A percentile compares a stretch with the other conserved stretches of the same genome.
Conservation (phyloP, 495 filamentous ascomycete species). For the Margaritispora aquatica region DNA sequence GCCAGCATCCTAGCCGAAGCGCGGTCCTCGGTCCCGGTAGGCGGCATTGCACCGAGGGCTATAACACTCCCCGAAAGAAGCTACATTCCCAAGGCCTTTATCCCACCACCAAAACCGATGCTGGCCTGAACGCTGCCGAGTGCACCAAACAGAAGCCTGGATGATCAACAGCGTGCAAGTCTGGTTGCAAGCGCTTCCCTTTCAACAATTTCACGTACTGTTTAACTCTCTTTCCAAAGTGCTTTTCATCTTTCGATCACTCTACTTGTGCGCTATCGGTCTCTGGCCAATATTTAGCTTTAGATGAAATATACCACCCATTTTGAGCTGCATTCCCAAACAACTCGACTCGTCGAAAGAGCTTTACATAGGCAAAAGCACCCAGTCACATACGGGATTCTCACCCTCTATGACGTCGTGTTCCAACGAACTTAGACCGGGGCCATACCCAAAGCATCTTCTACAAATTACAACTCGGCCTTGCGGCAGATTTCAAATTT, state of each 20-base stretch:
- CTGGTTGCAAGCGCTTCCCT: conserved; percentile 65
- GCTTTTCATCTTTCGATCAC: conserved; percentile 69
- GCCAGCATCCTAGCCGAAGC: conserved; percentile 51
- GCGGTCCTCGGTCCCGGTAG: conserved; percentile 41
- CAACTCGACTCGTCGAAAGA: conserved; percentile 63
- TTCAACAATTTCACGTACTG: conserved; percentile 72
- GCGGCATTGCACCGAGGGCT: conserved; percentile 45
- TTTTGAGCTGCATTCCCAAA: conserved; percentile 68
- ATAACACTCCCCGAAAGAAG: conserved; percentile 56
- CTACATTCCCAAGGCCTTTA: conserved; percentile 53
- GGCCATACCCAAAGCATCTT: conserved; percentile 52
- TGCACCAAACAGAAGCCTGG: conserved; percentile 49
- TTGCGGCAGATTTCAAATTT: conserved; percentile 62
- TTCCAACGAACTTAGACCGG: conserved; percentile 56
- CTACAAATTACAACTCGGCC: conserved; percentile 63
- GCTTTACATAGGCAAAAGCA: conserved; percentile 46
- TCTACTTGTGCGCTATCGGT: conserved; percentile 71
- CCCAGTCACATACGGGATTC: conserved; percentile 50
- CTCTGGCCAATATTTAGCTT: conserved; percentile 68
- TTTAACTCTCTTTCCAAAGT: conserved; percentile 71
- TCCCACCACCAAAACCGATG: conserved; percentile 53
- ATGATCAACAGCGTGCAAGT: conserved; percentile 48
- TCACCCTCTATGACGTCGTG: conserved; percentile 55
- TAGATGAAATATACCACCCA: conserved; percentile 69
- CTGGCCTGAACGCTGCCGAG: conserved; percentile 48